Evolutionary conservation across 83 land plant genomes (phyloP), one percentile per base, ranked within the genome.

Genomic region (Thuja plicata): DNA sequence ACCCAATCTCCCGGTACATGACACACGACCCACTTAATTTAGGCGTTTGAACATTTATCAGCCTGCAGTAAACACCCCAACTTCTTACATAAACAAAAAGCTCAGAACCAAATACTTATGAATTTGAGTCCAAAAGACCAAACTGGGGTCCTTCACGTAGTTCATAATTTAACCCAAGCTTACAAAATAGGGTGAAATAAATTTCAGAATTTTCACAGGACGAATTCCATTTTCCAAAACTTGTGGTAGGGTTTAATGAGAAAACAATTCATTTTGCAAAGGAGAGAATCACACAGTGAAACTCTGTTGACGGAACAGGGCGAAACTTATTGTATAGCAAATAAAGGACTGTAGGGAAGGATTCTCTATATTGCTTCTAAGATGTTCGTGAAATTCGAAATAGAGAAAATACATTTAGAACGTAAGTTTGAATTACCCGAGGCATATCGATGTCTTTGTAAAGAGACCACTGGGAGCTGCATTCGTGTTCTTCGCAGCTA

Each of bases 401-500:
- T 80, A 5, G 24, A 80, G 32, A 5, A 40, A 40, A 80, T 15
- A 80, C 5, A 5, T 35, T 80, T 38, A 19, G 43, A 35, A 80
- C 15, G 38, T 15, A 80, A 80, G 5, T 52, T 27, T 80, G 32
- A 80, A 27, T 24, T 87, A 94, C 96, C 93, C 88, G 94, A 82
- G 95, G 50, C 30, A 92, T 89, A 85, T 95, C 94, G 8, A 95
- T 95, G 88, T 95, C 90, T n/a, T 92, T 95, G 91, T 94, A 92
- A 54, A 95, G 95, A 66, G 96, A 94, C 95, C 95, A 95, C 83
- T 89, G 91, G 15, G 95, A 85, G 15, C 94, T 79, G 85, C 96
- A 95, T 76, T 95, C 93, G 88, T 95, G 96, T 82, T 95, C 96
- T 88, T 92, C 95, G 88, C 96, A 95, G 90, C 91, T 92, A 93